These are phyloP conservation scores for Xylaria intraflava DNA, from an alignment of 495 filamentous ascomycete genomes.

Conservation along the genomic window DNA sequence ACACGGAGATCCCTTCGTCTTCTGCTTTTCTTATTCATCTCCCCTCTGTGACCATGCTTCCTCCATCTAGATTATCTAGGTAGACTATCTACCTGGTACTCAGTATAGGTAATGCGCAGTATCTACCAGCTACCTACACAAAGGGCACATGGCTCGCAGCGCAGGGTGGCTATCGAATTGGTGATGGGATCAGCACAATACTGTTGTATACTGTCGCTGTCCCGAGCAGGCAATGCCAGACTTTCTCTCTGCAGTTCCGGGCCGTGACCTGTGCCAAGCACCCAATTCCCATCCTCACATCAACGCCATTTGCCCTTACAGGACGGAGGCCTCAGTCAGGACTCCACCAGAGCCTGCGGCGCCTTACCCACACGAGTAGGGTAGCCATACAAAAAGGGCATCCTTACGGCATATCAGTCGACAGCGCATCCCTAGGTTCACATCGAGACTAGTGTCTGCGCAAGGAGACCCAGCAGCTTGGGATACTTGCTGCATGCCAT, in stretches of 20 bases:
- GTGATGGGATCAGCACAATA: no score
- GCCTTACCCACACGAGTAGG: not conserved
- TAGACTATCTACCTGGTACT: no score
- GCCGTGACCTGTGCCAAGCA: conserved; percentile 6
- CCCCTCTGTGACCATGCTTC: not conserved
- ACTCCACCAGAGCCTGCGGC: conserved; percentile 2
- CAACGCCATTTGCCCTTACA: not conserved
- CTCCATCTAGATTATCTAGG: no score
- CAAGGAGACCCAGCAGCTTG: conserved; percentile 6
- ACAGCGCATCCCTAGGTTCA: no score
- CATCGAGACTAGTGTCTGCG: not conserved
- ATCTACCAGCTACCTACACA: no score
- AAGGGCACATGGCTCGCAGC: no score
- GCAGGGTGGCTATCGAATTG: no score
- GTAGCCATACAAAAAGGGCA: no score
- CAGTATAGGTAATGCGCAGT: no score
- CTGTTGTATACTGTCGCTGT: no score
- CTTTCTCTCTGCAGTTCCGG: conserved; percentile 4
- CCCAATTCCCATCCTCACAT: conserved; percentile 1
- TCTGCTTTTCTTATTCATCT: not conserved
- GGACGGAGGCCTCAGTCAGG: conserved; percentile 8
- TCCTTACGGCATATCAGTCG: no score
- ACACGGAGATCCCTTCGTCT: not conserved
- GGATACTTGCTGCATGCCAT: not conserved
- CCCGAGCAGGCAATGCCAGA: no score